A percentile compares a stretch with the other conserved stretches of the same genome.
phyloP scores from a whole-genome alignment of 495 filamentous ascomycete genomes.

The Lophiostoma macrostomum region DNA sequence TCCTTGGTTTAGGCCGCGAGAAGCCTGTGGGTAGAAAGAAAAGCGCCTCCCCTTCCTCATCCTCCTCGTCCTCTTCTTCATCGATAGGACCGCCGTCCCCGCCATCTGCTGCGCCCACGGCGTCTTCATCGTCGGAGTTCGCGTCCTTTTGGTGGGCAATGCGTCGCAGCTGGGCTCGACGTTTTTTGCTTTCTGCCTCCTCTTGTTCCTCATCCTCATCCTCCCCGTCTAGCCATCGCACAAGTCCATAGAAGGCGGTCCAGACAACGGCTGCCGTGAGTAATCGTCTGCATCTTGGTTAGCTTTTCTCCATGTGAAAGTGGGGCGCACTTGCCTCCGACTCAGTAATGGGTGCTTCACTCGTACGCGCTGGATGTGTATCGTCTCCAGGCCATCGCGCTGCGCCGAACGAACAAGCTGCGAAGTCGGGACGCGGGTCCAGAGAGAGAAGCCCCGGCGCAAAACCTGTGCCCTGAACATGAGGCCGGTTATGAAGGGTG shows the following conservation, averaged over 20 bases:
- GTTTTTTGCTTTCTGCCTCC: not conserved
- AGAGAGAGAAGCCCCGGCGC: conserved; percentile 28
- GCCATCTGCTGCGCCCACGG: conserved; percentile 24
- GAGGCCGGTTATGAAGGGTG: not conserved
- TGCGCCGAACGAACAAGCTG: conserved; percentile 5
- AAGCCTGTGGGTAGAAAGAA: conserved; percentile 66
- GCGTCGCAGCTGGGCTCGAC: no score
- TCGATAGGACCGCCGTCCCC: conserved; percentile 23
- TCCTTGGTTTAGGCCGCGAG: conserved; percentile 48
- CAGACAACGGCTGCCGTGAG: not conserved
- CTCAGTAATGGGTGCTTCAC: conserved; percentile 31
- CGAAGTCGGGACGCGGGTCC: conserved; percentile 1
- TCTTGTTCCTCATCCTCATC: conserved; percentile 9
- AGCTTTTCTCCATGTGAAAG: no score
- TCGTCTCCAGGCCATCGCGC: conserved; percentile 19
- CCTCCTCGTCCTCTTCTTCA: conserved; percentile 32
- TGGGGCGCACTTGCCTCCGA: no score
- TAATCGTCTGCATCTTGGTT: conserved; percentile 16
- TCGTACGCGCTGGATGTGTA: conserved; percentile 36
- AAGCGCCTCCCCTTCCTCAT: conserved; percentile 37
- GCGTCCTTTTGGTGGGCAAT: no score
- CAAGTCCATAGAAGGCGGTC: not conserved
- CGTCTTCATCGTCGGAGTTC: not conserved
- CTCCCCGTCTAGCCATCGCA: conserved; percentile 11
- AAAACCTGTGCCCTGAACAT: conserved; percentile 30